phyloP scores from a whole-genome alignment of 805 yeast species.

The Yarrowia keelungensis region DNA sequence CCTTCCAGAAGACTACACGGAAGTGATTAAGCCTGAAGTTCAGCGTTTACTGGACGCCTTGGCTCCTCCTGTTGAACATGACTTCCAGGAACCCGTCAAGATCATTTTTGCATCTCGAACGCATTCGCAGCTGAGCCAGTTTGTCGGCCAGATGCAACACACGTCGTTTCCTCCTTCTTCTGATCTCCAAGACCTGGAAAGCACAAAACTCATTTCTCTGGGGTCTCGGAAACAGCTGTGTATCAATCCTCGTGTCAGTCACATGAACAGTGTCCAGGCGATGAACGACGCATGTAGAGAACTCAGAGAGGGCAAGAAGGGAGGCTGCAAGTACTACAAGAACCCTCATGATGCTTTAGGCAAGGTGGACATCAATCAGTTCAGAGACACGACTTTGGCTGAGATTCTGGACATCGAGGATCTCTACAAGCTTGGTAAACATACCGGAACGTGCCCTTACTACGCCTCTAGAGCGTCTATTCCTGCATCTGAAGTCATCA shows the following conservation, averaged over 20 bases:
- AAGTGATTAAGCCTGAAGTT: slow-evolving; percentile 2
- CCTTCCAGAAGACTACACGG: slow-evolving; percentile 23
- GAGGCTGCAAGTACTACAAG: slow-evolving; percentile 55
- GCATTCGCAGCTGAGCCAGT: slow-evolving; percentile 86
- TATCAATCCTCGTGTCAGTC: slow-evolving; percentile 67
- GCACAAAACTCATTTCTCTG: slow-evolving; percentile 70
- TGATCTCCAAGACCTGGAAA: slow-evolving; percentile 56
- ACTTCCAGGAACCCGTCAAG: slow-evolving; percentile 51
- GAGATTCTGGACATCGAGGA: slow-evolving; percentile 82
- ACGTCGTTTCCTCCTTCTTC: slow-evolving; percentile 22
- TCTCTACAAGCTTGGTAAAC: slow-evolving; percentile 63
- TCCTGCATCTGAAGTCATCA: slow-evolving; percentile 70
- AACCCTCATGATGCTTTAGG: slow-evolving; percentile 49
- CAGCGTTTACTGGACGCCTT: slow-evolving; percentile 6
- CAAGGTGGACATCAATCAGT: slow-evolving; percentile 51
- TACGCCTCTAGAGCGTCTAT: slow-evolving; percentile 70
- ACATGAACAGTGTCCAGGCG: slow-evolving; percentile 56
- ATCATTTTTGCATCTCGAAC: slow-evolving; percentile 84
- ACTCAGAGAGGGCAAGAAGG: slow-evolving; percentile 57
- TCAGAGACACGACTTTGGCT: slow-evolving; percentile 63
- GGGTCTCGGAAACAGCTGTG: slow-evolving; percentile 89
- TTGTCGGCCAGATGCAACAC: slow-evolving; percentile 64
- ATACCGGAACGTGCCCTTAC: slow-evolving; percentile 75
- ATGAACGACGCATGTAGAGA: slow-evolving; percentile 86
- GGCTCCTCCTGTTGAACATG: slow-evolving; percentile 39